Conservation (phyloP, 345 rosid genomes). For the Gossypium anomalum region DNA sequence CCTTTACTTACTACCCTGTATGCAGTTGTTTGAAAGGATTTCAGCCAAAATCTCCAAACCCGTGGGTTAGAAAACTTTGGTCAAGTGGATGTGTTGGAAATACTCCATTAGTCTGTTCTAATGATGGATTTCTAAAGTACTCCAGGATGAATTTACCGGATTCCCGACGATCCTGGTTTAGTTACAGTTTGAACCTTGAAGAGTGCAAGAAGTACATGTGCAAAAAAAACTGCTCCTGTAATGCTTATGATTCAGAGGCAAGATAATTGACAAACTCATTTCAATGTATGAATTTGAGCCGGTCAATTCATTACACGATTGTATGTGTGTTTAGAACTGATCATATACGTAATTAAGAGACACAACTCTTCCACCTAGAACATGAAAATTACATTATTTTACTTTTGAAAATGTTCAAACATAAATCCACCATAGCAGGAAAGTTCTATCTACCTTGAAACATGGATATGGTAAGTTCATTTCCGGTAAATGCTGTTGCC, state of each 20-base stretch:
- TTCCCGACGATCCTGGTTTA: slow-evolving; percentile 22
- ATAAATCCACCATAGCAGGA: not conserved
- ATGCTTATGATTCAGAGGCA: slow-evolving; percentile 29
- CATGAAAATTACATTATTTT: no score
- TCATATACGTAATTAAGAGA: not conserved
- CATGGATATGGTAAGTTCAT: not conserved
- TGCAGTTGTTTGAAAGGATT: slow-evolving; percentile 46
- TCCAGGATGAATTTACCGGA: slow-evolving; percentile 42
- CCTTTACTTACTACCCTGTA: slow-evolving; percentile 26
- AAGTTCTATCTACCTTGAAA: slow-evolving; percentile 9
- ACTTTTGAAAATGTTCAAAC: not conserved
- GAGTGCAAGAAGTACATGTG: slow-evolving; percentile 34
- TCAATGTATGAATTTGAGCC: no score
- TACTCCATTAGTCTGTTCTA: slow-evolving; percentile 22
- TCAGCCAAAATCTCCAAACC: slow-evolving; percentile 22
- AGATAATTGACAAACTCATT: no score
- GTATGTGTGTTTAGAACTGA: no score
- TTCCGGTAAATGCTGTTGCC: not conserved
- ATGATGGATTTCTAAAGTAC: slow-evolving; percentile 28
- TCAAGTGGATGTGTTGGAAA: slow-evolving; percentile 41
- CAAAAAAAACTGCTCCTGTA: slow-evolving; percentile 42
- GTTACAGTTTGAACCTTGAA: slow-evolving; percentile 20
- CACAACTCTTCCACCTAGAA: not conserved
- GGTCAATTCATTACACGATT: no score
- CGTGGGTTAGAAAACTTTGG: slow-evolving; percentile 35